Evolutionary conservation across 306 rosid species (phyloP), one percentile per base, ranked within the genome.

Genomic region (Vicia sativa): DNA sequence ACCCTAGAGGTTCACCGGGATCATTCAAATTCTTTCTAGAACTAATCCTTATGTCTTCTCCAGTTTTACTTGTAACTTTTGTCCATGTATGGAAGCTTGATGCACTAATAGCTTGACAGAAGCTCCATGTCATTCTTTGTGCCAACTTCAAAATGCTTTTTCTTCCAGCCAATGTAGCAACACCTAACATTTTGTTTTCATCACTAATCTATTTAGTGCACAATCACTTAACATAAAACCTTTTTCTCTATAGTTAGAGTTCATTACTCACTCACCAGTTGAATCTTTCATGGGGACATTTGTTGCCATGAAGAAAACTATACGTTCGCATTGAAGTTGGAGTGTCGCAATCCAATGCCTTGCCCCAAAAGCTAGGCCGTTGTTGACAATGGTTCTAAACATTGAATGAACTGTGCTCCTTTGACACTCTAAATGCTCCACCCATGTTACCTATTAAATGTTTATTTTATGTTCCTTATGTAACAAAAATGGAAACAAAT

Each of bases 251-350:
- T 38, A 31, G 37, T 7, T 21, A 28, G 39, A 62, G 45, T 18
- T 37, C 13, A 41, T 61, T 61, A 29, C 73, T 62, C 48, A 78
- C 73, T 62, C 48, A 78, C 65, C 81, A 11, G 67, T 65, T 74
- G 99, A 95, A 59, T 90, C 97, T 83, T 95, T 95, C 89, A 81
- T 90, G 19, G 99, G 99, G 65, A 95, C 96, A 70, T 95, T 95
- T 72, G 99, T 95, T 63, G 99, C 99, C 99, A 95, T 90, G 83
- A 71, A 82, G 77, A 82, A 82, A 61, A 78, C 83, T 3, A 78
- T 85, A 34, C 97, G 83, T 71, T 95, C 99, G 2, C 99, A 90
- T 66, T 95, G 97, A 70, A 90, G 92, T 75, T 95, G 99, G 13
- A 95, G 84, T 0, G 96, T 88, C 1, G 99, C 81, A 68, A 90